These are phyloP conservation scores for Pogostemon cablin DNA, from an alignment of 257 asterid genomes.

Conservation along the genomic window DNA sequence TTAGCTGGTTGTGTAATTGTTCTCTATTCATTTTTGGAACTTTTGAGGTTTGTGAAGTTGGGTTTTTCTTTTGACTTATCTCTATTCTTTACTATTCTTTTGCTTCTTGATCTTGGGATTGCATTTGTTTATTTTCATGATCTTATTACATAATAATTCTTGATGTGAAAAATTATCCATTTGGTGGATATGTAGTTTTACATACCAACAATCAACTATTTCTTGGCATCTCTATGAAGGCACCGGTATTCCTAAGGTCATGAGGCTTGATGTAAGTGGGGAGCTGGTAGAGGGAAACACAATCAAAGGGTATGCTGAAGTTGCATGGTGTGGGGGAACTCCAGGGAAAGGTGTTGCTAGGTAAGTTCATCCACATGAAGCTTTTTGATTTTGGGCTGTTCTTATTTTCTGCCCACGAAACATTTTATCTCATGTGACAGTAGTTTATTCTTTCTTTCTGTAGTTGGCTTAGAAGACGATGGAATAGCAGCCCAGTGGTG, in stretches of 20 bases:
- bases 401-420: constrained; percentile 7
- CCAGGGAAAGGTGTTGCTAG: constrained; percentile 96
- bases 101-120: neutral
- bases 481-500: constrained; percentile 91
- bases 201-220: constrained; percentile 23
- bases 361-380: constrained; percentile 47
- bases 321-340: constrained; percentile 99
- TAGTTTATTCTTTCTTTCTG: constrained; percentile 31
- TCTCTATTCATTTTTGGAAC: constrained; percentile 16
- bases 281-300: constrained; percentile 87
- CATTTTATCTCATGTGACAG: constrained; percentile 11
- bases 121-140: neutral
- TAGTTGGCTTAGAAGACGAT: constrained; percentile 91
- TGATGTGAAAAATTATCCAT: constrained; percentile 11
- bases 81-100: neutral
- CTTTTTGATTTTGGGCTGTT: constrained; percentile 27
- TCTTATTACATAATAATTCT: neutral
- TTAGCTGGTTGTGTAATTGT: neutral
- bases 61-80: neutral
- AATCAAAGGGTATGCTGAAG: constrained; percentile 71
- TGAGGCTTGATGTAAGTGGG: constrained; percentile 80
- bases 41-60: neutral
- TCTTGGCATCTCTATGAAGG: constrained; percentile 52
- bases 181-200: constrained; percentile 11
- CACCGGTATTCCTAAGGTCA: constrained; percentile 86